These are phyloP conservation scores for Cyberlindnera xylosilytica DNA, from an alignment of 805 yeast genomes.

Conservation along the genomic window DNA sequence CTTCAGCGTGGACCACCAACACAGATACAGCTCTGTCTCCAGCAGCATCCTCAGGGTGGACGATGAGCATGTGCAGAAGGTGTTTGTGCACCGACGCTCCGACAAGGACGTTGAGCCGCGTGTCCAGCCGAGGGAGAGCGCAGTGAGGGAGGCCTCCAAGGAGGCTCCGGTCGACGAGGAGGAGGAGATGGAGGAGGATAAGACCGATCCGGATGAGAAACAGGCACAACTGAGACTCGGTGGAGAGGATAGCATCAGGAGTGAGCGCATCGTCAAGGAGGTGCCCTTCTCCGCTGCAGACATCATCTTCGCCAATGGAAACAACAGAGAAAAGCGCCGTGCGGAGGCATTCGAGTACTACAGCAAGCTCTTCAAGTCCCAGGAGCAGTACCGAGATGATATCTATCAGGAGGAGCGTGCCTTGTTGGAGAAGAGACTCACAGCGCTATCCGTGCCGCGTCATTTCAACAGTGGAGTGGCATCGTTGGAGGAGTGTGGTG, in stretches of 20 bases:
- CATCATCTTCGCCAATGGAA: conserved; percentile 28
- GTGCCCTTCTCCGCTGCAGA: conserved; percentile 12
- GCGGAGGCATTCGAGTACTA: conserved; percentile 25
- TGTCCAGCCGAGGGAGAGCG: conserved; percentile 3
- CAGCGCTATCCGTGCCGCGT: conserved; percentile 3
- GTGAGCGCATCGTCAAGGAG: no score
- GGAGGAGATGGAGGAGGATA: neutral
- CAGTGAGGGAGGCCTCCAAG: neutral
- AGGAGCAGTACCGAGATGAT: conserved; percentile 15
- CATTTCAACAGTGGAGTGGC: conserved; percentile 7
- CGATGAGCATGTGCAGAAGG: conserved; percentile 4
- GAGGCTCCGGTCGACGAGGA: neutral
- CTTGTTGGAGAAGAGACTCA: conserved; percentile 1
- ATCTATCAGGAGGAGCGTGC: conserved; percentile 3
- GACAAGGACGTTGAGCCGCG: conserved; percentile 1
- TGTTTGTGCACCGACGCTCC: conserved; percentile 12
- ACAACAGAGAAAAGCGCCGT: conserved; percentile 28
- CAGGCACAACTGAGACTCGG: no score
- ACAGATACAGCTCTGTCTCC: neutral
- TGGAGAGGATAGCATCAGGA: no score
- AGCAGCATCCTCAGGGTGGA: neutral
- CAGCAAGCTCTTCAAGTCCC: conserved; percentile 16
- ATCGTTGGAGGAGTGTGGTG: conserved; percentile 5
- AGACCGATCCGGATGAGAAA: neutral
- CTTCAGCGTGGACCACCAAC: no score